These are phyloP conservation scores for Agrocybe pediades DNA, from an alignment of 768 basidiomycete species.

Conservation along the genomic window DNA sequence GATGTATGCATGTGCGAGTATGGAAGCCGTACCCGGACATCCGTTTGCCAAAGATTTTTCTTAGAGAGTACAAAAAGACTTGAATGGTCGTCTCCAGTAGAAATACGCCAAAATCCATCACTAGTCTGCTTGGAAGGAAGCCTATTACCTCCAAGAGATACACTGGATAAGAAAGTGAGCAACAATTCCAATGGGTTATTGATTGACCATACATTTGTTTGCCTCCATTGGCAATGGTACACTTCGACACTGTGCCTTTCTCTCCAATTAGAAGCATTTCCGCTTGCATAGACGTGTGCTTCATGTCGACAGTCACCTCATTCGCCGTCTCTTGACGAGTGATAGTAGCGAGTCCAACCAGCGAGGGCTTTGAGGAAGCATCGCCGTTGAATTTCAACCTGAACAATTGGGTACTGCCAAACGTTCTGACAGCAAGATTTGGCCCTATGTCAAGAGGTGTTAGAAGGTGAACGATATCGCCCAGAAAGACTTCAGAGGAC, in stretches of 20 bases:
- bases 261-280: slow-evolving; percentile 49
- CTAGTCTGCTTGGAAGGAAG: background rate
- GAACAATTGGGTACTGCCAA: slow-evolving; percentile 19
- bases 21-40: slow-evolving; percentile 50
- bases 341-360: slow-evolving; percentile 37
- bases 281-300: slow-evolving; percentile 32
- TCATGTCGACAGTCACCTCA: slow-evolving; percentile 49
- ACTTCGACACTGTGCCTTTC: slow-evolving; percentile 52
- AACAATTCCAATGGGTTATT: no score
- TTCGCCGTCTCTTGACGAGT: slow-evolving; percentile 41
- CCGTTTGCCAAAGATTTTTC: slow-evolving; percentile 43
- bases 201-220: slow-evolving; percentile 41
- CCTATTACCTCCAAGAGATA: slow-evolving; percentile 18
- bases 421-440: slow-evolving; percentile 28
- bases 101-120: slow-evolving; percentile 55
- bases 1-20: background rate
- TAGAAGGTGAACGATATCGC: background rate
- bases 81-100: slow-evolving; percentile 31
- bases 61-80: slow-evolving; percentile 50
- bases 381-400: slow-evolving; percentile 23
- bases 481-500: background rate
- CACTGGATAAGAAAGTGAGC: slow-evolving; percentile 1
- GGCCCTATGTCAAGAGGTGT: slow-evolving; percentile 13
- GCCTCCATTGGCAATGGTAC: slow-evolving; percentile 34
- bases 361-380: background rate